Evolutionary conservation across 805 yeast species (phyloP), one percentile per base, ranked within the genome.

Genomic region (Ogataea siamensis): DNA sequence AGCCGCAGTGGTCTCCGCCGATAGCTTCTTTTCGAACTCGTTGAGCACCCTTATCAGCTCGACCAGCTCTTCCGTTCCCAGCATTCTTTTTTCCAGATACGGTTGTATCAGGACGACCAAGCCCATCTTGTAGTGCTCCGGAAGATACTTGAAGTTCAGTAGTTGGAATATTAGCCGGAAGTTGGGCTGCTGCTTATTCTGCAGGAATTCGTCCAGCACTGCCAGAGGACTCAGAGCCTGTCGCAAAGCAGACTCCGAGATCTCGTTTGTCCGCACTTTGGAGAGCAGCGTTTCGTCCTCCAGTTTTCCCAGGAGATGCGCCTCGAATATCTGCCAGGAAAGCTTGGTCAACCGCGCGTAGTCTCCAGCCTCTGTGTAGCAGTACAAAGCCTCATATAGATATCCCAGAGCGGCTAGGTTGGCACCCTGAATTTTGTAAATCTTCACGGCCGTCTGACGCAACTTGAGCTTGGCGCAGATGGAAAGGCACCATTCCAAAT

Each of bases 201-300:
- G 33, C 54, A 71, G 71, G 49, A 74, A 78, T 43, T 71, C 71
- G 42, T 67, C 66, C 16, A 84, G 63, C 0, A 81, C 74, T 2
- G 82, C 87, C 54, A 83, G 79, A 31, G 93, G 93, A 5, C 91
- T 64, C 34, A 84, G 56, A 17, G 83, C 73, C 56, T 83, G 89
- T 47, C 79, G 73, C 51, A 84, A 68, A 2, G 78, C 67, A 11
- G 86, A 78, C 74, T 40, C 63, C 13, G 60, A 32, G 50, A 63
- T 33, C 46, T 54, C 50, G 30, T 46, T 43, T 7, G 24, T 11
- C 19, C 52, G 49, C 7, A 58, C 42, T 24, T 51, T 54, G 8
- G 42, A 31, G 5, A 53, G 22, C 28, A 80, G 62, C 3, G 43
- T 20, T 19, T 68, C 70, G 55, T 82, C 87, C n/a, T 74, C 67